Evolutionary conservation across 495 filamentous ascomycete genomes (phyloP).

Genomic region (Aspergillus hancockii): DNA sequence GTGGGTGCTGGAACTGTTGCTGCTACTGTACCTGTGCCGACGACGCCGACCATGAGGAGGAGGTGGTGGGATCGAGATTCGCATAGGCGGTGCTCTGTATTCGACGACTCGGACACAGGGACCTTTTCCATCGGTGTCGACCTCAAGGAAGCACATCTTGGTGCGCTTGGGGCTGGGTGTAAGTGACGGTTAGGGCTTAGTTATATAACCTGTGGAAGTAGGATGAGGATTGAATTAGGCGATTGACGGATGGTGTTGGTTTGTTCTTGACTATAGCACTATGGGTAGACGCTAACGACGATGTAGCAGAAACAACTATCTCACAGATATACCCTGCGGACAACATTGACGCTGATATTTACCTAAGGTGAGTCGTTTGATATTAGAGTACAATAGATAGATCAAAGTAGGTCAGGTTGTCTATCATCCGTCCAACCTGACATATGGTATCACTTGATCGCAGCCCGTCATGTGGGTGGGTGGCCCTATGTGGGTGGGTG

Average conservation of each 20-base stretch:
- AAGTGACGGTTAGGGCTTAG: background rate
- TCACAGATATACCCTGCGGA: background rate
- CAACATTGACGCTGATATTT: background rate
- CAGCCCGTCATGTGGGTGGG: constrained; percentile 1
- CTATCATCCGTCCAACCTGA: background rate
- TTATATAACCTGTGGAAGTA: background rate
- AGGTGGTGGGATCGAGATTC: constrained; percentile 11
- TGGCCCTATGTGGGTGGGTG: background rate
- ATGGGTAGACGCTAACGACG: too few relatives aligned
- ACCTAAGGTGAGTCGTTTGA: background rate
- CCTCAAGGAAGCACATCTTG: constrained; percentile 24
- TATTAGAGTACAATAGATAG: background rate
- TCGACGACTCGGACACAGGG: constrained; percentile 20
- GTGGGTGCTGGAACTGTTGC: background rate
- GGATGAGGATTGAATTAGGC: background rate
- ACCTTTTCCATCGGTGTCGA: constrained; percentile 10
- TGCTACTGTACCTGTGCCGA: constrained; percentile 8
- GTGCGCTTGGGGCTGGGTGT: background rate
- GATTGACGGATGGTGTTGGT: background rate
- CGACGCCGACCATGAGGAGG: constrained; percentile 1
- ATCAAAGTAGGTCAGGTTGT: background rate
- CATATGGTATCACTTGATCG: constrained; percentile 1
- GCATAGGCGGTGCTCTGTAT: constrained; percentile 12
- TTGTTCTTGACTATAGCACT: background rate
- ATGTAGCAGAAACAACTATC: too few relatives aligned